Percentiles rank a stretch among this genome's conserved stretches.
Evolutionary conservation across 768 basidiomycete species (phyloP).

Genomic region (Clathrus columnatus): DNA sequence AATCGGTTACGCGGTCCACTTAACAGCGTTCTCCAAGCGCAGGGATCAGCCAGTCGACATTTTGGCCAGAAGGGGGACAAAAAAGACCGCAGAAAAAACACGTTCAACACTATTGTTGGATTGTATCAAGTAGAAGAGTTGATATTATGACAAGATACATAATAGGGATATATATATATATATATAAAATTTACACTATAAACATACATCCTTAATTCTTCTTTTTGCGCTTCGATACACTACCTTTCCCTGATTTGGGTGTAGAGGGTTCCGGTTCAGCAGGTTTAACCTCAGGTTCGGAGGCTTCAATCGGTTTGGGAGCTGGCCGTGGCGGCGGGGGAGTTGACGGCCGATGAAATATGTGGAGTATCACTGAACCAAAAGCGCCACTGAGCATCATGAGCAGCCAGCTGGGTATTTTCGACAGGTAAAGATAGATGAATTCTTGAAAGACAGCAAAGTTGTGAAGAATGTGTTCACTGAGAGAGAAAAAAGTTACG

Average conservation of each 20-base stretch:
- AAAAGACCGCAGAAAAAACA: conserved; percentile 34
- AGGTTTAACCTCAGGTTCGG: background rate
- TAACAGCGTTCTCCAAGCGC: conserved; percentile 53
- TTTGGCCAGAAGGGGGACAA: conserved; percentile 17
- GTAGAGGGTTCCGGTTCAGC: too few species aligned
- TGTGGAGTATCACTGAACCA: conserved; percentile 57
- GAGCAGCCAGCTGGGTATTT: conserved; percentile 66
- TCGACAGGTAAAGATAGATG: conserved; percentile 41
- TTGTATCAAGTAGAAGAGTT: conserved; percentile 69
- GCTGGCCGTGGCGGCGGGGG: background rate
- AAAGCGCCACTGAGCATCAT: conserved; percentile 55
- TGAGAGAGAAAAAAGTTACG: conserved; percentile 20
- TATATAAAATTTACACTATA: too few species aligned
- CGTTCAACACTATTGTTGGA: conserved; percentile 50
- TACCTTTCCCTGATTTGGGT: too few species aligned
- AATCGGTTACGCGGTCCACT: conserved; percentile 53
- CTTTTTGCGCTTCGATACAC: too few species aligned
- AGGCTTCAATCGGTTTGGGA: too few species aligned
- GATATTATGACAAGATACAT: conserved; percentile 35
- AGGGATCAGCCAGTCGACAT: conserved; percentile 27
- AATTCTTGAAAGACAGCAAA: conserved; percentile 40
- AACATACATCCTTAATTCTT: too few species aligned
- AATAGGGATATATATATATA: too few species aligned
- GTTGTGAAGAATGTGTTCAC: conserved; percentile 62
- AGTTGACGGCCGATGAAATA: conserved; percentile 41